Evolutionary conservation across 148 eudicot species (phyloP).

Genomic region (Arctostaphylos glauca): DNA sequence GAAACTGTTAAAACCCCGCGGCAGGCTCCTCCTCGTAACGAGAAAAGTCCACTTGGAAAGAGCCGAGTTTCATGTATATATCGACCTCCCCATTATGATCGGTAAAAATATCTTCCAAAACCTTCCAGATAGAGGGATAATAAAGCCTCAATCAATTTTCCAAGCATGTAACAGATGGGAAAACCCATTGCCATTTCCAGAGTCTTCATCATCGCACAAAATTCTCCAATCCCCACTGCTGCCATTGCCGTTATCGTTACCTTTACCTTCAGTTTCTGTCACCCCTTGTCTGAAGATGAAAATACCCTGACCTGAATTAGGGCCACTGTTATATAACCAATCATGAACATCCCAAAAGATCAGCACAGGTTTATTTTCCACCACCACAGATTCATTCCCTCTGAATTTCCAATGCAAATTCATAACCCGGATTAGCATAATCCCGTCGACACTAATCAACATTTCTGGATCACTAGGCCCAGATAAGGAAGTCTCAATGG

Average conservation of each 20-base stretch:
- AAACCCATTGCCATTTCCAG: neutral
- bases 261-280: neutral
- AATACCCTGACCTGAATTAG: conserved; percentile 15
- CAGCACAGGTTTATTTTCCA: neutral
- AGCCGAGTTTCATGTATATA: no score
- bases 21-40: no score
- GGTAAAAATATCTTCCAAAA: no score
- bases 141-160: conserved; percentile 4
- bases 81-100: no score
- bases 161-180: conserved; percentile 14
- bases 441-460: conserved; percentile 9
- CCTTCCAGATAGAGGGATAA: no score
- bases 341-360: conserved; percentile 16
- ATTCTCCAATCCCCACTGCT: neutral
- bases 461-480: conserved; percentile 15
- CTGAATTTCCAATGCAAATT: conserved; percentile 16
- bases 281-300: conserved; percentile 12
- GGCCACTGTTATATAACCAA: neutral
- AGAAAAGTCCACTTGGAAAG: no score
- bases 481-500: conserved; percentile 8
- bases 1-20: neutral
- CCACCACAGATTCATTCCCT: conserved; percentile 14
- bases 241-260: no score
- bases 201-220: conserved; percentile 3
- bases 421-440: neutral